Evolutionary conservation across 164 flowering plant species (phyloP).

Genomic region (Taxillus chinensis): DNA sequence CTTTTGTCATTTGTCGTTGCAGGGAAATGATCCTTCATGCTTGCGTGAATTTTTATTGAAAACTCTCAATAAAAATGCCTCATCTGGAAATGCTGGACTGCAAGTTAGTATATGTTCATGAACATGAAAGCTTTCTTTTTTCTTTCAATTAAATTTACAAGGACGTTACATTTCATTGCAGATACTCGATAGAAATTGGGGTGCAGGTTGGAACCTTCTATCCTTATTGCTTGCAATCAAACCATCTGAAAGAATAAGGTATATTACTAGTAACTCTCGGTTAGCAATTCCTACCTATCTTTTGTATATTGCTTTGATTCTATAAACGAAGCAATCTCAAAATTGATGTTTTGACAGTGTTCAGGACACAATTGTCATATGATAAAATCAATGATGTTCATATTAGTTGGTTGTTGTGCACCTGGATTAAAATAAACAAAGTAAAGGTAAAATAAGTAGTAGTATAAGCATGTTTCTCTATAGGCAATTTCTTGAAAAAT

Average conservation of each 20-base stretch:
- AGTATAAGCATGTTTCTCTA: too few relatives aligned
- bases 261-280: not conserved
- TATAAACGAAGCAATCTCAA: too few relatives aligned
- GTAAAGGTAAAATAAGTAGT: too few relatives aligned
- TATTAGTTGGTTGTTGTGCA: too few relatives aligned
- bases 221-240: constrained; percentile 73
- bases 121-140: not conserved
- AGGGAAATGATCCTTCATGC: constrained; percentile 96
- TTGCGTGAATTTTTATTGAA: constrained; percentile 81
- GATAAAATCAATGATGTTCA: too few relatives aligned
- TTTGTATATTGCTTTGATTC: too few relatives aligned
- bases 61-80: constrained; percentile 39
- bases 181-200: constrained; percentile 98
- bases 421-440: too few relatives aligned
- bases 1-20: not conserved
- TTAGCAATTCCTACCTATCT: too few relatives aligned
- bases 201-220: constrained; percentile 96
- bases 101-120: constrained; percentile 42
- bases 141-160: too few relatives aligned
- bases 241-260: constrained; percentile 81
- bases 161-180: constrained; percentile 17
- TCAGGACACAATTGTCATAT: too few relatives aligned
- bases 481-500: too few relatives aligned
- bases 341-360: too few relatives aligned
- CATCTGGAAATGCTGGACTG: constrained; percentile 69